These are phyloP conservation scores for Zygotorulaspora mrakii DNA, from an alignment of 1,139 yeast genomes.

Conservation along the genomic window DNA sequence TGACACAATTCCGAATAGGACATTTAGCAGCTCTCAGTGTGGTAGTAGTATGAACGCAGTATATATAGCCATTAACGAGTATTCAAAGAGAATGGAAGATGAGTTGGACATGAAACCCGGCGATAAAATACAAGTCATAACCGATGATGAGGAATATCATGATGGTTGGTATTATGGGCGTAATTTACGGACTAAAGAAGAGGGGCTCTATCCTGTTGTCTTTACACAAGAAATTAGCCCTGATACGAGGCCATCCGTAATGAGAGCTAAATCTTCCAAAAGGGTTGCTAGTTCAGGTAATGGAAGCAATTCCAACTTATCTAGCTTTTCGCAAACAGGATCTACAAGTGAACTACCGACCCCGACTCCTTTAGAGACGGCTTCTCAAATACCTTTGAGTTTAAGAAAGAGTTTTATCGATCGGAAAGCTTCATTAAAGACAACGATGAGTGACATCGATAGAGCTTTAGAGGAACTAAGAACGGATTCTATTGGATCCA, in stretches of 20 bases:
- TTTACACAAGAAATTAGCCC: slow-evolving; percentile 55
- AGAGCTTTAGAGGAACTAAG: slow-evolving; percentile 73
- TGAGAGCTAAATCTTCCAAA: slow-evolving; percentile 55
- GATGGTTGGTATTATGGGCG: slow-evolving; percentile 99
- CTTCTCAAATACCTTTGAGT: slow-evolving; percentile 16
- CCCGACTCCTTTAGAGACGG: slow-evolving; percentile 28
- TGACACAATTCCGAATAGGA: slow-evolving; percentile 6
- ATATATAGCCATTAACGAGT: slow-evolving; percentile 73
- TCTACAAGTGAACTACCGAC: slow-evolving; percentile 26
- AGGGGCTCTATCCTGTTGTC: slow-evolving; percentile 86
- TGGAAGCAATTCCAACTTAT: slow-evolving; percentile 19
- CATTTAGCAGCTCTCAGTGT: slow-evolving; percentile 9
- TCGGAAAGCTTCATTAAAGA: slow-evolving; percentile 44
- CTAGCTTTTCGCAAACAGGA: slow-evolving; percentile 18
- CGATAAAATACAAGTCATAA: slow-evolving; percentile 81
- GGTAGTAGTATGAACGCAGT: slow-evolving; percentile 15
- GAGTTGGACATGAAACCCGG: slow-evolving; percentile 79
- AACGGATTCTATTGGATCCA: slow-evolving; percentile 29
- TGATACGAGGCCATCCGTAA: slow-evolving; percentile 37
- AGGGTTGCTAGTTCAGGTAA: slow-evolving; percentile 39
- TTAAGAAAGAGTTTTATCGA: slow-evolving; percentile 16
- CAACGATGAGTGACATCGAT: slow-evolving; percentile 77
- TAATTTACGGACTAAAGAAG: slow-evolving; percentile 62
- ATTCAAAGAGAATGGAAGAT: slow-evolving; percentile 82
- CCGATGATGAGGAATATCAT: slow-evolving; percentile 87